phyloP scores from a whole-genome alignment of 2,329 filamentous ascomycete genomes.

The Emmonsiellopsis sp. region DNA sequence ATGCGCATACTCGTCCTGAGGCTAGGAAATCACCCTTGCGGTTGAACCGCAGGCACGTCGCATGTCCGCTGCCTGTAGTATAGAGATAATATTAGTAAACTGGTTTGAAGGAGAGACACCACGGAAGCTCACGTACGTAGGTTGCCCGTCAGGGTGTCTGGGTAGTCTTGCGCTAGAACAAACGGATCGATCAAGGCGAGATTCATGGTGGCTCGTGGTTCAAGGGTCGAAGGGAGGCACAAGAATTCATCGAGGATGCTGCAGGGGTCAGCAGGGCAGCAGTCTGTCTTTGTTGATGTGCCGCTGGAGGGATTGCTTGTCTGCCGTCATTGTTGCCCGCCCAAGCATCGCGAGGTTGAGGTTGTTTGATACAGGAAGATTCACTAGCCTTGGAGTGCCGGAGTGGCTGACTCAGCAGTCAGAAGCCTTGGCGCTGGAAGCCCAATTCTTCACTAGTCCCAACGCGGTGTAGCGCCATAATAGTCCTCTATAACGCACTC shows the following conservation, averaged over 20 bases:
- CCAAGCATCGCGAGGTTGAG: too few species aligned
- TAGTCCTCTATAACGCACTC: neutral
- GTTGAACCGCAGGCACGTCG: slow-evolving; percentile 72
- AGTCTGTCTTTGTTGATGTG: neutral
- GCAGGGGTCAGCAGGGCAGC: neutral
- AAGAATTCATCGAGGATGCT: slow-evolving; percentile 1
- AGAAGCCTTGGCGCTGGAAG: neutral
- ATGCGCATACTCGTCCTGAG: slow-evolving; percentile 63
- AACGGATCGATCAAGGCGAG: slow-evolving; percentile 63
- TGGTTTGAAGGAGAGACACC: slow-evolving; percentile 33
- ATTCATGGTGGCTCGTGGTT: slow-evolving; percentile 46
- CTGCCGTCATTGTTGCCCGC: neutral
- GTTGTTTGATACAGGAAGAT: too few species aligned
- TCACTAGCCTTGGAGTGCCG: too few species aligned
- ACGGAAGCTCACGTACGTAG: slow-evolving; percentile 50
- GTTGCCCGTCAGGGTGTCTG: slow-evolving; percentile 78
- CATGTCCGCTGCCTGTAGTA: slow-evolving; percentile 48
- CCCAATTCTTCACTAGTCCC: neutral
- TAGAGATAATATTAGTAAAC: slow-evolving; percentile 6
- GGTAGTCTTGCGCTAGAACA: slow-evolving; percentile 70
- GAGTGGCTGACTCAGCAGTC: too few species aligned
- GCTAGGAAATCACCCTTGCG: slow-evolving; percentile 90
- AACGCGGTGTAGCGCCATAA: neutral
- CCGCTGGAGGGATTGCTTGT: neutral
- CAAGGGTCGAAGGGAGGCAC: neutral